Conservation (phyloP, 768 basidiomycete species). For the Hericium erinaceus region DNA sequence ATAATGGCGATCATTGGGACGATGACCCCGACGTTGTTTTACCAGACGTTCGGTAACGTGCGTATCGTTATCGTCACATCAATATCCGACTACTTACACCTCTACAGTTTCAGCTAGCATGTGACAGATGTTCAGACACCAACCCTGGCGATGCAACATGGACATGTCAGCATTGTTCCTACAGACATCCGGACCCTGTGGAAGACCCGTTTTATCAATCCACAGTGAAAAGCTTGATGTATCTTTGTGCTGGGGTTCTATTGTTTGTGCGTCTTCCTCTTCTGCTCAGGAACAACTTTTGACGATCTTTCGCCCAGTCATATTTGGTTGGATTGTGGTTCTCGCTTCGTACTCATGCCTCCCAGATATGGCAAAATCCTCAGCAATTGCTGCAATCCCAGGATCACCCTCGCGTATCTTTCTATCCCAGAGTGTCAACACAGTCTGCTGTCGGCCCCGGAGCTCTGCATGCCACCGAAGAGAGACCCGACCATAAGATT, state of each 20-base stretch:
- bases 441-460: conserved; percentile 24
- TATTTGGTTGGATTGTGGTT: conserved; percentile 98
- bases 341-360: conserved; percentile 93
- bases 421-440: conserved; percentile 43
- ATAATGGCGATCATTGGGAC: conserved; percentile 99
- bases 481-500: conserved; percentile 29
- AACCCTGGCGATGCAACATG: conserved; percentile 42
- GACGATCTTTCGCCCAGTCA: conserved; percentile 43
- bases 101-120: conserved; percentile 75
- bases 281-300: not conserved
- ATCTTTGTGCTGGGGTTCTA: conserved; percentile 85
- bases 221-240: conserved; percentile 93
- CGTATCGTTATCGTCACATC: conserved; percentile 24
- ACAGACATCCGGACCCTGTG: conserved; percentile 88
- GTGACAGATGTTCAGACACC: conserved; percentile 61
- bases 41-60: conserved; percentile 96
- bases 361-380: conserved; percentile 99
- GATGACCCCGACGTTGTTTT: conserved; percentile 91
- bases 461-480: conserved; percentile 21
- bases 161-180: conserved; percentile 89
- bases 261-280: conserved; percentile 58
- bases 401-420: conserved; percentile 40
- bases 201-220: conserved; percentile 95
- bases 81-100: not conserved
- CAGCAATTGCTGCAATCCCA: conserved; percentile 62